A percentile compares a stretch with the other conserved stretches of the same genome.
phyloP scores from a whole-genome alignment of 495 filamentous ascomycete genomes.

The Penicillium turbatum region DNA sequence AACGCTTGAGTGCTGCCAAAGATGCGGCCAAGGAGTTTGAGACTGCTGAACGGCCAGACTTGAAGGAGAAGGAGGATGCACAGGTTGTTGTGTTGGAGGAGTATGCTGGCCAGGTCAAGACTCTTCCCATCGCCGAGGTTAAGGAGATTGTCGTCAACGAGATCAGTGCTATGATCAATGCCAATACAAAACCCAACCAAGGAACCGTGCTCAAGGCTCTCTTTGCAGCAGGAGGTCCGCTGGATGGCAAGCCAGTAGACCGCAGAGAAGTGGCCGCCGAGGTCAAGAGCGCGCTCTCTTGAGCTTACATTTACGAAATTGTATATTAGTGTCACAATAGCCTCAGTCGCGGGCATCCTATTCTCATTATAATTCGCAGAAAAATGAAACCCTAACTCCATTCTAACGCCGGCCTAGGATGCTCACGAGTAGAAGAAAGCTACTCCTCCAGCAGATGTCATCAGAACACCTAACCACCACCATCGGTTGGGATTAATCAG shows the following conservation, averaged over 20 bases:
- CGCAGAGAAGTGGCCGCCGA: constrained; percentile 44
- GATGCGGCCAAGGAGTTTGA: constrained; percentile 51
- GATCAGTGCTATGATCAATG: constrained; percentile 40
- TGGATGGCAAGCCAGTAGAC: constrained; percentile 53
- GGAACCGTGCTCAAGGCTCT: constrained; percentile 48
- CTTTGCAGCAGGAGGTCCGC: constrained; percentile 41
- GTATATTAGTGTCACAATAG: constrained; percentile 24
- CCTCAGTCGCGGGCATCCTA: constrained; percentile 3
- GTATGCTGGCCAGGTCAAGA: constrained; percentile 52
- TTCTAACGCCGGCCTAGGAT: not conserved
- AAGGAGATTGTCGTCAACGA: constrained; percentile 40
- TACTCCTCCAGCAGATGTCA: constrained; percentile 57
- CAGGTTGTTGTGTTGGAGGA: constrained; percentile 54
- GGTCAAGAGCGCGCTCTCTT: constrained; percentile 39
- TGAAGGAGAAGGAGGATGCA: constrained; percentile 54
- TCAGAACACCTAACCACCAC: constrained; percentile 68
- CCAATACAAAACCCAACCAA: constrained; percentile 39
- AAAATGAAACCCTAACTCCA: not conserved
- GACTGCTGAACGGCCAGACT: constrained; percentile 48
- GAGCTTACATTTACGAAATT: constrained; percentile 9
- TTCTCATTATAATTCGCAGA: constrained; percentile 5
- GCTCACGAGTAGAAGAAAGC: constrained; percentile 34
- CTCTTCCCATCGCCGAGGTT: constrained; percentile 47
- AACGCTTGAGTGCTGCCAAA: constrained; percentile 45
- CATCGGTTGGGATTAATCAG: constrained; percentile 53